Conservation (phyloP, 257 asterid species). For the Pogostemon cablin region DNA sequence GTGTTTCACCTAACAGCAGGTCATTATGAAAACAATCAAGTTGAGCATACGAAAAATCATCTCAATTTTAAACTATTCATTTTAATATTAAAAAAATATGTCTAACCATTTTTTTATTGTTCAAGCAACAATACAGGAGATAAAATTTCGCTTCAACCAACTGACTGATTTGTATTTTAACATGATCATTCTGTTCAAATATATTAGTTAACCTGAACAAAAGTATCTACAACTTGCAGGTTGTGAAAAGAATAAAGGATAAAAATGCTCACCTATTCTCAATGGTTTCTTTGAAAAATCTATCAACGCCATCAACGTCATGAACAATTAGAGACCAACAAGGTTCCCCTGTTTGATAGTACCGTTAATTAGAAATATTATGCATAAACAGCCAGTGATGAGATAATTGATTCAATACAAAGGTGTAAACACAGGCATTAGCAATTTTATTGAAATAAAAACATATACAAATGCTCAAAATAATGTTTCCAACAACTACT, state of each 20-base stretch:
- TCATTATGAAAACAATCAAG: too few relatives aligned
- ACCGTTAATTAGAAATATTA: slow-evolving; percentile 28
- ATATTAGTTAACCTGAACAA: slow-evolving; percentile 9
- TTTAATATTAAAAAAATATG: too few relatives aligned
- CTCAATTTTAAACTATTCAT: too few relatives aligned
- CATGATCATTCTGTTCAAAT: slow-evolving; percentile 10
- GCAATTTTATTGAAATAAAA: slow-evolving; percentile 12
- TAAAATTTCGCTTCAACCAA: slow-evolving; percentile 21
- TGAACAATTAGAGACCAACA: slow-evolving; percentile 78
- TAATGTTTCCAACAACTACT: neutral
- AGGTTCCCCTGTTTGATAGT: slow-evolving; percentile 62
- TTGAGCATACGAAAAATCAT: too few relatives aligned
- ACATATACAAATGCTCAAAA: neutral
- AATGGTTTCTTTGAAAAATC: slow-evolving; percentile 74
- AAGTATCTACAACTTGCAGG: slow-evolving; percentile 22
- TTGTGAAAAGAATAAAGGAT: slow-evolving; percentile 20
- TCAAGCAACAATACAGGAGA: too few relatives aligned
- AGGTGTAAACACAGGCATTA: neutral
- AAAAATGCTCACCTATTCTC: slow-evolving; percentile 72
- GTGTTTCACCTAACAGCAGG: too few relatives aligned
- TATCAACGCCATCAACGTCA: slow-evolving; percentile 72
- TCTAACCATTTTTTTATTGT: neutral
- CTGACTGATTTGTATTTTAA: neutral
- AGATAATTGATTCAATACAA: slow-evolving; percentile 15
- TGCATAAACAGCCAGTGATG: slow-evolving; percentile 7